Percentiles rank a stretch among this genome's conserved stretches.
phyloP scores from a whole-genome alignment of 1,284 basidiomycete genomes.

The Exsudoporus floridanus region DNA sequence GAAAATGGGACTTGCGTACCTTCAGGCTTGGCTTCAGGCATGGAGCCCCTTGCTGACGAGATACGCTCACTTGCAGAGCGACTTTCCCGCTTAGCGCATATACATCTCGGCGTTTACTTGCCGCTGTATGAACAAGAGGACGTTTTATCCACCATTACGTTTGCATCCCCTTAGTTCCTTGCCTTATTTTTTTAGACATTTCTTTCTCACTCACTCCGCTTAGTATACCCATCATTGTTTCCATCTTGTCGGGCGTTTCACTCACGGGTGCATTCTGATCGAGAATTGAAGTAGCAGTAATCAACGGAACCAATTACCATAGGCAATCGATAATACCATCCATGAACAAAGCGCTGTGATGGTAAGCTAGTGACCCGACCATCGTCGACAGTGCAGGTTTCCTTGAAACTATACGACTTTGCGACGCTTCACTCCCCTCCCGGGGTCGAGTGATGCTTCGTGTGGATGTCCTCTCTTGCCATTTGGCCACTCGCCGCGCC shows the following conservation, averaged over 20 bases:
- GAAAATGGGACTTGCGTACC: slow-evolving; percentile 12
- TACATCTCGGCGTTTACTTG: slow-evolving; percentile 73
- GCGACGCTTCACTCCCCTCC: slow-evolving; percentile 22
- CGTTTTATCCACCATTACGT: slow-evolving; percentile 40
- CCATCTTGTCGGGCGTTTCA: slow-evolving; percentile 29
- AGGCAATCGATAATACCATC: slow-evolving; percentile 31
- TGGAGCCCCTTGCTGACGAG: slow-evolving; percentile 70
- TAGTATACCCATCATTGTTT: slow-evolving; percentile 34
- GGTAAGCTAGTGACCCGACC: not conserved
- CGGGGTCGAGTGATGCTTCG: slow-evolving; percentile 7
- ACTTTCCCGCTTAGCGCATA: slow-evolving; percentile 64
- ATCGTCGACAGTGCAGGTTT: not conserved
- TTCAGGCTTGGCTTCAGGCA: slow-evolving; percentile 48
- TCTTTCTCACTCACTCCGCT: slow-evolving; percentile 13
- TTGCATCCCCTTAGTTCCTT: slow-evolving; percentile 21
- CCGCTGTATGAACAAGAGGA: slow-evolving; percentile 69
- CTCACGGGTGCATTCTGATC: slow-evolving; percentile 24
- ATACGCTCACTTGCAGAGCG: slow-evolving; percentile 65
- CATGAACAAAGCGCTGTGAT: slow-evolving; percentile 3
- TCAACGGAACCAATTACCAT: slow-evolving; percentile 32
- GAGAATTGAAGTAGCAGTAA: slow-evolving; percentile 32
- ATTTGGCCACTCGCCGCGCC: slow-evolving; percentile 17
- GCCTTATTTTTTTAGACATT: slow-evolving; percentile 26
- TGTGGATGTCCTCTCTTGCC: slow-evolving; percentile 18
- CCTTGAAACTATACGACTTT: slow-evolving; percentile 17